Evolutionary conservation across 768 basidiomycete genomes (phyloP), one percentile per base, ranked within the genome.

Genomic region (Agrocybe praecox): DNA sequence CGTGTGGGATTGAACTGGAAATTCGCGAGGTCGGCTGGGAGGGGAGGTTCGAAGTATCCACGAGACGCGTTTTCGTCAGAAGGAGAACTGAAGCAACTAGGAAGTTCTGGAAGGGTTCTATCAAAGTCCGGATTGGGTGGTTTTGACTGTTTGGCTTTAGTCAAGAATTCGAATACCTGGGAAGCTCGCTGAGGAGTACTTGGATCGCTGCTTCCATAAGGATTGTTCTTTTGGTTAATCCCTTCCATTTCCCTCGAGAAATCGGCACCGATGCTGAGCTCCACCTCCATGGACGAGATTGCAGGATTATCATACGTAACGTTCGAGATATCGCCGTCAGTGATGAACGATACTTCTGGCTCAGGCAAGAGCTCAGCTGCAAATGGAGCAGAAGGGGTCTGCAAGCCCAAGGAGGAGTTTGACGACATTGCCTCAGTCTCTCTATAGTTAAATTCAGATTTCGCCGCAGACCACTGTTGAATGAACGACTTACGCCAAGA

Each of bases 201-300:
- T 5, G 81, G 75, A 40, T 79, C 75, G 22, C 68, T 64, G 52
- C 59, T 65, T 22, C 57, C 62, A 58, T 79, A 75, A 12, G 78
- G 74, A 36, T 66, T 67, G 33, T 58, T 66, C 33, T 57, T 51
- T 46, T 61, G 63, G 49, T 68, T 62, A 29, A 68, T 53, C 3
- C 63, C 60, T 11, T 69, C 64, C 45, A 69, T 56, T 11, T 69
- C 67, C 18, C 70, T 65, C 42, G 70, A 67, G n/a, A 67, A 69
- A 51, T 85, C 81, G 21, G 75, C 71, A 12, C 72, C 73, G 19
- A 76, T 72, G 67, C 89, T 90, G 49, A 85, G 74, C 65, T 91
- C 89, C 3, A 92, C 91, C 56, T 88, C 86, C 74, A 92, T 79
- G 0, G 90, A 93, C 6, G 88, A 88, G 45, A 90, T 85, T 19